A percentile compares a stretch with the other conserved stretches of the same genome.
phyloP scores from a whole-genome alignment of 2,329 filamentous ascomycete species.

The Stenocarpella maydis region DNA sequence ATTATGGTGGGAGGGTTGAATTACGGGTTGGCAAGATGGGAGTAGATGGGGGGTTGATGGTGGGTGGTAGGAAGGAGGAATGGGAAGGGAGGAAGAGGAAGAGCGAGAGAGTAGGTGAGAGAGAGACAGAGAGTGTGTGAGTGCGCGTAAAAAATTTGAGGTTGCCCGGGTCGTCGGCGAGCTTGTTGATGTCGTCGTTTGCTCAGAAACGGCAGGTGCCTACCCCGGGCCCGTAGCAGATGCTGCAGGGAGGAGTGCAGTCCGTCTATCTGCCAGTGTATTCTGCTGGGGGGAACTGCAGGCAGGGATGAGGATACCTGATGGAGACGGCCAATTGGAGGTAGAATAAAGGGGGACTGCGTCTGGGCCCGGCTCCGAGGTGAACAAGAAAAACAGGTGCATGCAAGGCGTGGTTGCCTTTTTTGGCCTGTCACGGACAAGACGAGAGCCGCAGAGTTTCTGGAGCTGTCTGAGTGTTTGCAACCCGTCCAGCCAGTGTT shows the following conservation, averaged over 20 bases:
- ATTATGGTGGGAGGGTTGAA: not conserved
- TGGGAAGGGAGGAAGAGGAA: not conserved
- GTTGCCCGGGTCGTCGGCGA: not conserved
- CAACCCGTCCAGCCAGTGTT: too few species aligned
- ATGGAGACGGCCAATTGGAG: too few species aligned
- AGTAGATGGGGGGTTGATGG: not conserved
- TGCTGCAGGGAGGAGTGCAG: not conserved
- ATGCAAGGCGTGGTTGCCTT: not conserved
- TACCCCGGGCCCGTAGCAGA: not conserved
- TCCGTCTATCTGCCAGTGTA: too few species aligned
- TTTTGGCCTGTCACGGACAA: not conserved
- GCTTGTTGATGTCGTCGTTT: constrained; percentile 8
- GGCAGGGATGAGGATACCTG: not conserved
- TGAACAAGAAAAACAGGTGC: constrained; percentile 3
- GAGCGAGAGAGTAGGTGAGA: too few species aligned
- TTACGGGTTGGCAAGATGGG: not conserved
- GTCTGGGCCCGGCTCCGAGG: not conserved
- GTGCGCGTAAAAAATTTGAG: too few species aligned
- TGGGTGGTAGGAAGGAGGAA: not conserved
- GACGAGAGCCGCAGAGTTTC: not conserved
- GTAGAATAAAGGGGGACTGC: too few species aligned
- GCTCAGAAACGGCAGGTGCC: not conserved
- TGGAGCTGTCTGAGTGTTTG: too few species aligned
- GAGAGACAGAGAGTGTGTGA: too few species aligned
- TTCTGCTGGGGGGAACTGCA: not conserved